Evolutionary conservation across 306 rosid genomes (phyloP).

Genomic region (Cucumis cinereus): DNA sequence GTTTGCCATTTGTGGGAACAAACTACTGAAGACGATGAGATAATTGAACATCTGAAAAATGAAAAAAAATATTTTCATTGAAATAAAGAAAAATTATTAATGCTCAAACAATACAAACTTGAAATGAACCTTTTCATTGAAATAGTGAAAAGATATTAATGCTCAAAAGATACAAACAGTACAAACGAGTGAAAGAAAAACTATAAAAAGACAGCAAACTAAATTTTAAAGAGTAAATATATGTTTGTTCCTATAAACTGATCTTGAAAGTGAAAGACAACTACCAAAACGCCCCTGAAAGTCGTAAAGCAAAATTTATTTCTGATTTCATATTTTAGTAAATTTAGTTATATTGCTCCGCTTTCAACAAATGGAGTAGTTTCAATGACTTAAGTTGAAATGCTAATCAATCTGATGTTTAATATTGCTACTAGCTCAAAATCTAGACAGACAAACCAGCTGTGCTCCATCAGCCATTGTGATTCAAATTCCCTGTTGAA

Average conservation of each 20-base stretch:
- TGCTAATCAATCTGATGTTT: not conserved
- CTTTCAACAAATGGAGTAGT: not conserved
- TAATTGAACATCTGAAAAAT: not conserved
- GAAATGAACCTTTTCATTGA: too few relatives aligned
- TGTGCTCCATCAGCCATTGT: conserved; percentile 94
- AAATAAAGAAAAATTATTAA: too few relatives aligned
- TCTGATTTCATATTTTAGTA: not conserved
- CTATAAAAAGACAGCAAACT: too few relatives aligned
- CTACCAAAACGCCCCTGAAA: not conserved
- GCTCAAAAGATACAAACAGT: too few relatives aligned
- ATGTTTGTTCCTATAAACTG: not conserved
- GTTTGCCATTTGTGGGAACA: not conserved
- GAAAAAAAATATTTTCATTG: too few relatives aligned
- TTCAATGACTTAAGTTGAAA: not conserved
- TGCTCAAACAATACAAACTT: too few relatives aligned
- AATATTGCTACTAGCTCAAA: conserved; percentile 35
- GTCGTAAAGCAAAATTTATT: not conserved
- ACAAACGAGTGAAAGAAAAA: too few relatives aligned
- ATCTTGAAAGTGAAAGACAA: not conserved
- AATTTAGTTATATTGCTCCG: not conserved
- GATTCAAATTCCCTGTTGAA: conserved; percentile 85
- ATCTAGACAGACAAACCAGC: conserved; percentile 71
- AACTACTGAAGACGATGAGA: not conserved
- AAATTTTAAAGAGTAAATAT: too few relatives aligned
- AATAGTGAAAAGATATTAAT: too few relatives aligned